Conservation (phyloP, 495 filamentous ascomycete species). For the Xylaria telfairii region DNA sequence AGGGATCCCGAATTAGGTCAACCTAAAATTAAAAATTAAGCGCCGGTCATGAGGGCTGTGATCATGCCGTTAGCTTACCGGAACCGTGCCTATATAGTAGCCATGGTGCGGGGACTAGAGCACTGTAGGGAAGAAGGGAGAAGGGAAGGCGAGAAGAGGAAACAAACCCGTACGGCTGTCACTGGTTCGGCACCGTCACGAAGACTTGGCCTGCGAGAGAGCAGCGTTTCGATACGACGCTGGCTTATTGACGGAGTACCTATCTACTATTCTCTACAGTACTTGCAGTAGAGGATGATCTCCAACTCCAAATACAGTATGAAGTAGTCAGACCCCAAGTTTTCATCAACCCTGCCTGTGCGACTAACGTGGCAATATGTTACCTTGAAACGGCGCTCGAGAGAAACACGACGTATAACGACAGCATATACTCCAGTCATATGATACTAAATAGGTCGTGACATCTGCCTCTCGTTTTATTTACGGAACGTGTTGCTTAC, state of each 20-base stretch:
- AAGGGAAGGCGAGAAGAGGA: conserved; percentile 2
- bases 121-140: background rate
- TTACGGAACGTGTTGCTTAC: conserved; percentile 18
- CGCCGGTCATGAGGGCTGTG: conserved; percentile 21
- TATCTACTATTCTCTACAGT: background rate
- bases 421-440: background rate
- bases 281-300: too few species aligned
- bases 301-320: background rate
- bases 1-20: background rate
- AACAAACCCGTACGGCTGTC: background rate
- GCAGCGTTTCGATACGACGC: background rate
- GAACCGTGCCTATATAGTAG: too few species aligned
- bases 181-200: background rate
- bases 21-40: conserved; percentile 24
- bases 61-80: background rate
- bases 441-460: background rate
- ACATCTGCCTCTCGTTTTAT: conserved; percentile 1
- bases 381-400: background rate
- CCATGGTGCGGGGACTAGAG: conserved; percentile 12
- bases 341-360: background rate
- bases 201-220: conserved; percentile 2
- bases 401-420: background rate
- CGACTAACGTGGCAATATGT: background rate
- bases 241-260: background rate
- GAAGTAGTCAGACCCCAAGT: background rate